phyloP scores from a whole-genome alignment of 148 eudicot genomes.

The Rheum nobile region DNA sequence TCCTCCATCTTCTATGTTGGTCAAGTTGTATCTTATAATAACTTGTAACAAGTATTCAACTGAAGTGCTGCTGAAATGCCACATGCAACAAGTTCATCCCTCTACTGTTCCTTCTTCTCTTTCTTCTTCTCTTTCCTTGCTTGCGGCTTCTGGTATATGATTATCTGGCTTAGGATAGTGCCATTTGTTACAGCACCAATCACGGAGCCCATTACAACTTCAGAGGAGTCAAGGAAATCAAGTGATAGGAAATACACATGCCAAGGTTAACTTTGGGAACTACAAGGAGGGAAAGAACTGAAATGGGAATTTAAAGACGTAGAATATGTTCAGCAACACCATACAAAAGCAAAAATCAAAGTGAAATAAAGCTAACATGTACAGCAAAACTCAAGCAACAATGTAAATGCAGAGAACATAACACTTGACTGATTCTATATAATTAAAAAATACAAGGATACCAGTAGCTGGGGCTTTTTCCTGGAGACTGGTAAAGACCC shows the following conservation, averaged over 20 bases:
- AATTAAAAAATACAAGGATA: conserved; percentile 28
- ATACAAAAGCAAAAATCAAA: background rate
- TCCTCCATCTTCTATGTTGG: background rate
- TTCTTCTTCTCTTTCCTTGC: conserved; percentile 62
- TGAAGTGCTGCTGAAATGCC: background rate
- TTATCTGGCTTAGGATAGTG: conserved; percentile 67
- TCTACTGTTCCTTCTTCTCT: conserved; percentile 31
- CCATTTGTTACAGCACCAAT: conserved; percentile 60
- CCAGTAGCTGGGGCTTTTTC: conserved; percentile 92
- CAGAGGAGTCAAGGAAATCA: conserved; percentile 26
- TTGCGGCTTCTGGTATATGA: conserved; percentile 51
- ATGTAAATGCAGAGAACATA: background rate
- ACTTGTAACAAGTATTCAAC: background rate
- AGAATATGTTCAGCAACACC: background rate
- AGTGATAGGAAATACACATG: background rate
- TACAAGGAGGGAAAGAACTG: no score
- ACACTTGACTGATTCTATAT: background rate
- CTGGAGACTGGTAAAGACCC: conserved; percentile 94
- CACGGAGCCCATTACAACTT: conserved; percentile 73
- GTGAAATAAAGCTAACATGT: background rate
- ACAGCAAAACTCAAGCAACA: background rate
- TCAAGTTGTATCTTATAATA: background rate
- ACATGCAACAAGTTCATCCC: background rate
- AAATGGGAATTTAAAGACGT: background rate
- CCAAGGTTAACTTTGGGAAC: background rate